These are phyloP conservation scores for Candida dajiaensis DNA, from an alignment of 805 yeast species.

Conservation along the genomic window DNA sequence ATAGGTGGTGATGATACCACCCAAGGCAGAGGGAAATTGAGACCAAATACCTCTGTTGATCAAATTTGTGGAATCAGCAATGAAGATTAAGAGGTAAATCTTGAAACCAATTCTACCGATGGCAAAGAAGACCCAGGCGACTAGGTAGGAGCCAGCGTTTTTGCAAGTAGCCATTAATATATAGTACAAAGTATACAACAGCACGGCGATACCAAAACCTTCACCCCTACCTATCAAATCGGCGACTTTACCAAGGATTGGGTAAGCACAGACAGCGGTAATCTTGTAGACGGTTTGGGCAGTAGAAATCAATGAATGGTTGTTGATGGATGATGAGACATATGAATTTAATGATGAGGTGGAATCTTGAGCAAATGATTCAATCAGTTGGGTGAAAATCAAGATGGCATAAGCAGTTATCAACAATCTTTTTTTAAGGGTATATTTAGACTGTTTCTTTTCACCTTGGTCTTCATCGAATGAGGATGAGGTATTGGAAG, in stretches of 20 bases:
- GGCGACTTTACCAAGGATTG: conserved; percentile 33
- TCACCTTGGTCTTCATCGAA: neutral
- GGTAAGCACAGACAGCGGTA: conserved; percentile 31
- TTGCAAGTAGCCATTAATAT: conserved; percentile 30
- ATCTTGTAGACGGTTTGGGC: conserved; percentile 33
- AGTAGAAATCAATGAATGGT: conserved; percentile 33
- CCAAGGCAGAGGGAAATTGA: conserved; percentile 29
- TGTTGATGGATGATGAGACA: conserved; percentile 32
- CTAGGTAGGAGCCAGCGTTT: conserved; percentile 27
- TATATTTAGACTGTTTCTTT: neutral
- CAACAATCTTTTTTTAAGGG: conserved; percentile 19
- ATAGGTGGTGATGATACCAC: conserved; percentile 25
- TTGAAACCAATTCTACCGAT: conserved; percentile 34
- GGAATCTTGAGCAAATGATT: conserved; percentile 24
- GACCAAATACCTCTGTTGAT: conserved; percentile 33
- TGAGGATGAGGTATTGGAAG: neutral
- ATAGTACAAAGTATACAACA: conserved; percentile 28
- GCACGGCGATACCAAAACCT: conserved; percentile 30
- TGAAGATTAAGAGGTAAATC: conserved; percentile 30
- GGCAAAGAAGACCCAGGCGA: conserved; percentile 31
- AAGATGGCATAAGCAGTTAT: conserved; percentile 20
- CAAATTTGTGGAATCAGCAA: conserved; percentile 34
- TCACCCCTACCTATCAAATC: conserved; percentile 33
- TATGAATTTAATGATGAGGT: conserved; percentile 21
- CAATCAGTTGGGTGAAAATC: conserved; percentile 25